These are phyloP conservation scores for Phytophthora ohioensis DNA, from an alignment of 352 stramenopile species.

Conservation along the genomic window DNA sequence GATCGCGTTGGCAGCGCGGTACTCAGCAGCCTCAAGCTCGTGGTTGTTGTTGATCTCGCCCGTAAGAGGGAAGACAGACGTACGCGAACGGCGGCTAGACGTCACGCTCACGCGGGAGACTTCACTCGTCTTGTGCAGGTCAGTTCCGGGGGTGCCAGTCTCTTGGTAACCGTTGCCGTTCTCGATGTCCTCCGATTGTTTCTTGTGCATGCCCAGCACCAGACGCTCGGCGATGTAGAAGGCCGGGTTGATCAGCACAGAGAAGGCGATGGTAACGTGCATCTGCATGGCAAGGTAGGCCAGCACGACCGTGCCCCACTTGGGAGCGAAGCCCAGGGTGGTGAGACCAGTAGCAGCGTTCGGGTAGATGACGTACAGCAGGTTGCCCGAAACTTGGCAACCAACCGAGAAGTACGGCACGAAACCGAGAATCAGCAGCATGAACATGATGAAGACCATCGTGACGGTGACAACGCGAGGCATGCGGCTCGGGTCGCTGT, in stretches of 20 bases:
- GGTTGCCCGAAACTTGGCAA: constrained; percentile 70
- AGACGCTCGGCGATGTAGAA: constrained; percentile 63
- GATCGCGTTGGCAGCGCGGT: constrained; percentile 50
- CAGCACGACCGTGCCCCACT: constrained; percentile 52
- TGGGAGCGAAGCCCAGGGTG: constrained; percentile 47
- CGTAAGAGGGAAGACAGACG: constrained; percentile 49
- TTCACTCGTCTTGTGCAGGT: constrained; percentile 27
- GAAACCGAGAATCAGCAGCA: constrained; percentile 57
- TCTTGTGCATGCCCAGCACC: constrained; percentile 66
- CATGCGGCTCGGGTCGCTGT: constrained; percentile 43
- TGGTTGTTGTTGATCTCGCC: constrained; percentile 42
- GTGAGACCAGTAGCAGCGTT: constrained; percentile 43
- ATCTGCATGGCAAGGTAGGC: constrained; percentile 55
- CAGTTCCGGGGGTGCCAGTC: constrained; percentile 29
- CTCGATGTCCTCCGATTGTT: constrained; percentile 43
- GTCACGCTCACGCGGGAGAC: constrained; percentile 42
- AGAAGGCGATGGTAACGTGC: constrained; percentile 50
- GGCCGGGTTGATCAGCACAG: constrained; percentile 57
- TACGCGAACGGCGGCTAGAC: constrained; percentile 43
- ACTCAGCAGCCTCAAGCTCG: constrained; percentile 49
- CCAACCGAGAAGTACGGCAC: constrained; percentile 64
- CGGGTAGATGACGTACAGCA: constrained; percentile 69
- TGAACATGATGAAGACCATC: constrained; percentile 59
- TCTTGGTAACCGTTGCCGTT: constrained; percentile 40
- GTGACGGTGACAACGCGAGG: constrained; percentile 52